Conservation (phyloP, 495 filamentous ascomycete genomes). For the Hypoxylon subgilvum region DNA sequence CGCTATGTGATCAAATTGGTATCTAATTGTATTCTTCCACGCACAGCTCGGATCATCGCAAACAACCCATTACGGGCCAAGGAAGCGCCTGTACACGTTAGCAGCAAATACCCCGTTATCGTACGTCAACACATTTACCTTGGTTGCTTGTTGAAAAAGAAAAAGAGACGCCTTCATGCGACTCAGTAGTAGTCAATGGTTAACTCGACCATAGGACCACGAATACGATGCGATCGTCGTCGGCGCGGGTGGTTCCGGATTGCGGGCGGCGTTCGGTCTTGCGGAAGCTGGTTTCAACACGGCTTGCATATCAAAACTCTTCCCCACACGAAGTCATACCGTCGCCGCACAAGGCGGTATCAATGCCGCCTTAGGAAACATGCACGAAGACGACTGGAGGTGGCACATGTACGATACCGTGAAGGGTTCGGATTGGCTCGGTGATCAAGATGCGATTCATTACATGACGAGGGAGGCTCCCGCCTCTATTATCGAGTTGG, state of each 20-base stretch:
- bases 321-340: conserved; percentile 93
- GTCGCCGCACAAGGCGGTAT: conserved; percentile 94
- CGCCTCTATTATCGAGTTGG: conserved; percentile 87
- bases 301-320: conserved; percentile 97
- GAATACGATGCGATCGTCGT: conserved; percentile 85
- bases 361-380: conserved; percentile 94
- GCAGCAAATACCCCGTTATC: conserved; percentile 88
- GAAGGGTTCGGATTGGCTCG: conserved; percentile 97
- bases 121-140: conserved; percentile 60
- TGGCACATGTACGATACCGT: conserved; percentile 99
- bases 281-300: conserved; percentile 98
- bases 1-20: conserved; percentile 29
- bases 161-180: not conserved
- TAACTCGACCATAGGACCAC: conserved; percentile 56
- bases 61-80: conserved; percentile 86
- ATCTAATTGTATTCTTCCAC: conserved; percentile 22
- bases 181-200: conserved; percentile 14
- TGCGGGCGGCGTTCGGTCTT: conserved; percentile 93
- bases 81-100: conserved; percentile 83
- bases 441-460: conserved; percentile 98
- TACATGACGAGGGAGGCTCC: conserved; percentile 98
- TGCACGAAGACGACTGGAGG: conserved; percentile 91
- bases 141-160: too few relatives aligned
- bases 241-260: conserved; percentile 90
- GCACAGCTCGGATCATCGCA: conserved; percentile 72